These are phyloP conservation scores for Podospora anserina DNA, from an alignment of 495 filamentous ascomycete species.

Conservation along the genomic window DNA sequence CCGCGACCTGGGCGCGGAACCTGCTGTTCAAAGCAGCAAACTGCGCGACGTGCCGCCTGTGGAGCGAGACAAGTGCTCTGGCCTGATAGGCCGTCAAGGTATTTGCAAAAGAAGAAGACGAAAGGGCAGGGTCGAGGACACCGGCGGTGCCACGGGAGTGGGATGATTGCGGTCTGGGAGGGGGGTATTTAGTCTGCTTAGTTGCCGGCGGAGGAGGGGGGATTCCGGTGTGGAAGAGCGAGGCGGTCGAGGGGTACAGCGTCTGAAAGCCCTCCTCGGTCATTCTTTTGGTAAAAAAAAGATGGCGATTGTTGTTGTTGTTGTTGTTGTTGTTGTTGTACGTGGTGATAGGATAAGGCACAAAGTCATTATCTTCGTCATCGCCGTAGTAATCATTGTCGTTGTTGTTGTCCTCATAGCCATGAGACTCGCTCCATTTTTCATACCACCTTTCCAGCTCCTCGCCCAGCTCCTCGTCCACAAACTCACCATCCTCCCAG, in stretches of 20 bases:
- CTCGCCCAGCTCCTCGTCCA: neutral
- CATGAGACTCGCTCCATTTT: neutral
- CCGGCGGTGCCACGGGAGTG: neutral
- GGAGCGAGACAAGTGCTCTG: neutral
- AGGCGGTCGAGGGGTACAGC: neutral
- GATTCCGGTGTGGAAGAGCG: neutral
- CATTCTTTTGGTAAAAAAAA: neutral
- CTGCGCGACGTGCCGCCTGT: neutral
- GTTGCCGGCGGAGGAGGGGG: neutral
- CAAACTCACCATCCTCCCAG: neutral
- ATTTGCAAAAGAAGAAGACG: neutral
- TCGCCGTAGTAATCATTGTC: neutral
- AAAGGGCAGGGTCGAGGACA: neutral
- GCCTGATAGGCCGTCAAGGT: neutral
- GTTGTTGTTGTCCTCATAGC: neutral
- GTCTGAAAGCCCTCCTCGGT: neutral
- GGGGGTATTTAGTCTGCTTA: neutral
- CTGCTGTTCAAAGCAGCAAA: neutral
- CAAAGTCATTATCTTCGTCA: neutral
- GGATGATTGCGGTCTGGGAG: neutral
- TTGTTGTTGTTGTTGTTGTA: neutral
- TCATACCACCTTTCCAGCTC: constrained; percentile 3
- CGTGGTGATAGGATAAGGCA: neutral
- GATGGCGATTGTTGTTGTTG: neutral
- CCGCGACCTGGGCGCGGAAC: neutral